These are phyloP conservation scores for Sclerotinia sclerotiorum DNA, from an alignment of 2,329 filamentous ascomycete species.

Conservation along the genomic window DNA sequence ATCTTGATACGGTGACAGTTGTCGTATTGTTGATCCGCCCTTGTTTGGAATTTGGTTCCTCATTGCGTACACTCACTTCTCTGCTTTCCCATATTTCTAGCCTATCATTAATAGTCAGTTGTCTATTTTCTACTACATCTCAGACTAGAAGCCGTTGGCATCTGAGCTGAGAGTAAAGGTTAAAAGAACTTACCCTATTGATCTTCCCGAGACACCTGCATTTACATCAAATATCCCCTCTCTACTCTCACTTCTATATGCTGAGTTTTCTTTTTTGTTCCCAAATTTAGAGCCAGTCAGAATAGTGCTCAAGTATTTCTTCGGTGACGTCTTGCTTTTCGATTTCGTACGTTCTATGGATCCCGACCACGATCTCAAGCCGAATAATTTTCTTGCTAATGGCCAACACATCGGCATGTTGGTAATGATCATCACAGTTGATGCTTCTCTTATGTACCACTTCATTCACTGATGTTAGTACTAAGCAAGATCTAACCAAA, in stretches of 20 bases:
- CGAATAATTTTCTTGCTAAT: conserved; percentile 15
- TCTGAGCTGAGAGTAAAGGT: background rate
- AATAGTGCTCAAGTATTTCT: background rate
- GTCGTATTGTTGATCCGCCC: background rate
- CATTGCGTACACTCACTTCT: conserved; percentile 10
- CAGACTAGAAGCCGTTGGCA: background rate
- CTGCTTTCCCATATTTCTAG: conserved; percentile 20
- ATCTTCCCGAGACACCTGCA: background rate
- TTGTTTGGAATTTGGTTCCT: background rate
- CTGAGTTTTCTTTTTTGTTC: background rate
- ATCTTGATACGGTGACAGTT: background rate
- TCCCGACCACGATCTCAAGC: conserved; percentile 14
- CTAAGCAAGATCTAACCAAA: background rate
- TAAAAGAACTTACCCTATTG: conserved; percentile 6
- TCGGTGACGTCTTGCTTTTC: background rate
- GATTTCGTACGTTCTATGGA: background rate
- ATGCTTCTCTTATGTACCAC: conserved; percentile 56
- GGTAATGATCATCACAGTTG: conserved; percentile 52
- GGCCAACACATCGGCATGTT: conserved; percentile 56
- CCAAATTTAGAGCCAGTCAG: conserved; percentile 1
- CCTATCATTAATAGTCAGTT: conserved; percentile 7
- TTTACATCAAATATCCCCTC: background rate
- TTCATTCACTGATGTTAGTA: conserved; percentile 34
- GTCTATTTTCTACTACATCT: background rate
- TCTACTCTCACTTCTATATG: conserved; percentile 10